Evolutionary conservation across 2,329 filamentous ascomycete species (phyloP).

Genomic region (Diaporthe citrichinensis): DNA sequence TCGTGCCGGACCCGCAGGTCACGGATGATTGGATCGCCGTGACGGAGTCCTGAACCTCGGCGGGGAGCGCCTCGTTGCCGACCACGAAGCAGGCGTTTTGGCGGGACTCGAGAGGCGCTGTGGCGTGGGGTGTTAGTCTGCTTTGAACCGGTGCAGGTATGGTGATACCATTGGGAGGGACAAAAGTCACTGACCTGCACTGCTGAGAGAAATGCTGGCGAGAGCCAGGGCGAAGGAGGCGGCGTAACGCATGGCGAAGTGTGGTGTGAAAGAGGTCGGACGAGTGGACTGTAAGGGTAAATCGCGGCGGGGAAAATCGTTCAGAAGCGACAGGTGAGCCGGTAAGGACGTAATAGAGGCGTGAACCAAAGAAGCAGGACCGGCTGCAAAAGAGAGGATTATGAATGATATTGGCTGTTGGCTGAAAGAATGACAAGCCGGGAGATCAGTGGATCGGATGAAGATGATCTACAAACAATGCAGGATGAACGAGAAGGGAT

Average conservation of each 20-base stretch:
- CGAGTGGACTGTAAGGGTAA: background rate
- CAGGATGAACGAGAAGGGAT: constrained; percentile 21
- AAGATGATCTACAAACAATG: constrained; percentile 2
- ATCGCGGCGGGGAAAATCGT: background rate
- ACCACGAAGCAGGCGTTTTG: constrained; percentile 67
- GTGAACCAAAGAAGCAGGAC: constrained; percentile 4
- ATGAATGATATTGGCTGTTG: constrained; percentile 2
- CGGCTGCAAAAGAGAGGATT: constrained; percentile 7
- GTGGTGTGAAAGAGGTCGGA: no score
- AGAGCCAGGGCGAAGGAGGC: constrained; percentile 32
- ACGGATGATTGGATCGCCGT: constrained; percentile 57
- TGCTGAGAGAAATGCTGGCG: constrained; percentile 21
- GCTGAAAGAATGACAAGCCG: constrained; percentile 29
- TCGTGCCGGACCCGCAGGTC: constrained; percentile 64
- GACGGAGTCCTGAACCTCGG: constrained; percentile 61
- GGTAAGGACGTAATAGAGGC: background rate
- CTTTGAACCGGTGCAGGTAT: no score
- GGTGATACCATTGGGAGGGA: background rate
- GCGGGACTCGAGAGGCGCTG: constrained; percentile 44
- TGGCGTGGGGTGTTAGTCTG: background rate
- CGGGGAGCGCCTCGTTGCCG: constrained; percentile 64
- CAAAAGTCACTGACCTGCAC: constrained; percentile 21
- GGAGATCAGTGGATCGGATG: constrained; percentile 28
- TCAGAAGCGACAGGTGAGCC: constrained; percentile 26
- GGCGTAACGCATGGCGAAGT: constrained; percentile 32